Base-by-base conservation (phyloP, 1,284 basidiomycete genomes). In the Ceraceosorus guamensis region DNA sequence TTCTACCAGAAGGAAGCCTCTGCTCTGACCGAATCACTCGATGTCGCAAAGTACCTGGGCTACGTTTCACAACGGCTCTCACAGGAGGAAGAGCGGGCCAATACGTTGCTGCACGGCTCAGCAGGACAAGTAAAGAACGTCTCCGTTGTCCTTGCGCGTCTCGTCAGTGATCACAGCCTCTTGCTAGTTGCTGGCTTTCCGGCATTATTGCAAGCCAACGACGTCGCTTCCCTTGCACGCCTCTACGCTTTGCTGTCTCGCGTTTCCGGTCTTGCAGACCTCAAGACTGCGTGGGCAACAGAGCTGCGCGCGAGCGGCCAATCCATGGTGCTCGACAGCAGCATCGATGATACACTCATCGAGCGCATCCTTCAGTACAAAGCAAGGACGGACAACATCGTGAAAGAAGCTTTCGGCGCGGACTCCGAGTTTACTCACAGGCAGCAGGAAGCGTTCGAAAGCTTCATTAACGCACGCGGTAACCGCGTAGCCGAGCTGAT, bases 401-500 rank as follows among this genome's bases (percentile, higher is more conserved):
- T 72, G 31, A 35, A 37, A 4, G 55, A 61, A 5, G 53, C 58
- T 47, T 69, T 72, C 52, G 46, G 49, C 52, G 56, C 56, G 11
- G 71, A 76, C 32, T 50, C 55, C 5, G 67, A 70, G 7, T 77
- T 79, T 56, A 59, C 57, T 14, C 63, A 81, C 56, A 77, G 79
- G 0, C 75, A 81, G 41, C 74, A 80, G 43, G 86, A 88, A 57
- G 88, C 87, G 0, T 92, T 95, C 77, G 81, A 84, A n/a, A 78
- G 77, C 11, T 90, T 88, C 37, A 87, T 97, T 79, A 87, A 87
- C 24, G 48, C 52, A 6, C 14, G 53, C 16, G 84, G 85, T 54
- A 87, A 86, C 71, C 91, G 88, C 63, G 91, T 91, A 4, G 92
- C 93, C 0, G 92, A 96, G 78, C 86, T 92, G 83, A 88, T 95